Evolutionary conservation across 257 asterid species (phyloP), one percentile per base, ranked within the genome.

Genomic region (Fraxinus americana): DNA sequence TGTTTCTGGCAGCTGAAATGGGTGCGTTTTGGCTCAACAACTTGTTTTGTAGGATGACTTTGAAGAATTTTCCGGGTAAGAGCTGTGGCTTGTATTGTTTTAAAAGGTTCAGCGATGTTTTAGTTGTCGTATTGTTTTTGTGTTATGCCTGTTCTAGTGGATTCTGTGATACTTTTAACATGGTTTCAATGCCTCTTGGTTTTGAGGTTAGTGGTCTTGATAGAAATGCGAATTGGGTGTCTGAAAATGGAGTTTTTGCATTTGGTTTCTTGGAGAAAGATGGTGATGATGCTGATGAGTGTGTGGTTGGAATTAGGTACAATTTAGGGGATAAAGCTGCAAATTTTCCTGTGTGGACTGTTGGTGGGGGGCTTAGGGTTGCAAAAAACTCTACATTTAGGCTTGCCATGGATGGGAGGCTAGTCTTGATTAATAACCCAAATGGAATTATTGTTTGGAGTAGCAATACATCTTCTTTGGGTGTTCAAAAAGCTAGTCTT

Each of bases 191-290:
- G 38, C 90, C 92, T 79, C 83, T 87, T 69, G 95, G 95, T 65
- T 90, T 88, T 79, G 89, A 87, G 83, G 82, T 90, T 36, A 82
- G 72, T 90, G 89, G 89, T 75, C 74, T 80, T 74, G 91, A 83
- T 45, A 81, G 73, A 54, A 83, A 61, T 36, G 79, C 71, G 79
- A 82, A 74, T 74, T 87, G 91, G 92, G 84, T 90, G 78, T 90
- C 95, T 61, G 83, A 82, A 87, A 90, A 85, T 85, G 89, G 95
- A 85, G 88, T 80, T 77, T 90, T 90, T 86, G 84, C 91, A 65
- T 89, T 90, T 86, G 96, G 93, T 72, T 90, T 90, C 93, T 81
- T 87, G 86, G 88, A 83, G 82, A 85, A 80, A 45, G 84, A 84
- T 72, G 90, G 79, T 83, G 84, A 73, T 50, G 85, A 75, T 72